phyloP scores from a whole-genome alignment of 345 rosid genomes.

The Brassica incana region DNA sequence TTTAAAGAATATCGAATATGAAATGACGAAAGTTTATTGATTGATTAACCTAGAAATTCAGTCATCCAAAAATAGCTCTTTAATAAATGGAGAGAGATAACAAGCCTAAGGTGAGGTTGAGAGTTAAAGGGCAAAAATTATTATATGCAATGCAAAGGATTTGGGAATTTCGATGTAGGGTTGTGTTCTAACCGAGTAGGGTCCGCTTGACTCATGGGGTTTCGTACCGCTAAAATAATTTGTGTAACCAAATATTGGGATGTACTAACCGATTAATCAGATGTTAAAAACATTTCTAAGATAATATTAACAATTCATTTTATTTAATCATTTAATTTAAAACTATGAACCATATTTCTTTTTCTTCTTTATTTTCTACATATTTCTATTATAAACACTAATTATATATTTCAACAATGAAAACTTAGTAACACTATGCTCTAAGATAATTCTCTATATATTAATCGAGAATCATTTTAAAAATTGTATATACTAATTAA shows the following conservation, averaged over 20 bases:
- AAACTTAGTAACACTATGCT: not conserved
- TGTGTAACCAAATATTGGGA: not conserved
- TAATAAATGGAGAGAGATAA: conserved; percentile 16
- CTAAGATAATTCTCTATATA: not conserved
- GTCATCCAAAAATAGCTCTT: no score
- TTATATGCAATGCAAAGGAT: conserved; percentile 27
- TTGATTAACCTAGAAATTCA: no score
- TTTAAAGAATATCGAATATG: no score
- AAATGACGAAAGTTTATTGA: no score
- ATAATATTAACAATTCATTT: not conserved
- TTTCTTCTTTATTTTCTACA: not conserved
- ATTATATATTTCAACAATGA: not conserved
- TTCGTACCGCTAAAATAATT: conserved; percentile 11
- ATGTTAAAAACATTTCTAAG: not conserved
- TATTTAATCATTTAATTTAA: not conserved
- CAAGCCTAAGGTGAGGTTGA: conserved; percentile 32
- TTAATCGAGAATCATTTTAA: no score
- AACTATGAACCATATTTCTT: not conserved
- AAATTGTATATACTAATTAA: no score
- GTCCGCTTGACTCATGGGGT: conserved; percentile 23
- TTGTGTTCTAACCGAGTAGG: conserved; percentile 35
- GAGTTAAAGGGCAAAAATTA: conserved; percentile 33
- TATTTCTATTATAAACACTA: no score
- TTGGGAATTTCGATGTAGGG: conserved; percentile 38
- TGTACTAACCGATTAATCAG: not conserved